Base-by-base conservation (phyloP, 2,329 filamentous ascomycete species). In the Periglandula ipomoeae region DNA sequence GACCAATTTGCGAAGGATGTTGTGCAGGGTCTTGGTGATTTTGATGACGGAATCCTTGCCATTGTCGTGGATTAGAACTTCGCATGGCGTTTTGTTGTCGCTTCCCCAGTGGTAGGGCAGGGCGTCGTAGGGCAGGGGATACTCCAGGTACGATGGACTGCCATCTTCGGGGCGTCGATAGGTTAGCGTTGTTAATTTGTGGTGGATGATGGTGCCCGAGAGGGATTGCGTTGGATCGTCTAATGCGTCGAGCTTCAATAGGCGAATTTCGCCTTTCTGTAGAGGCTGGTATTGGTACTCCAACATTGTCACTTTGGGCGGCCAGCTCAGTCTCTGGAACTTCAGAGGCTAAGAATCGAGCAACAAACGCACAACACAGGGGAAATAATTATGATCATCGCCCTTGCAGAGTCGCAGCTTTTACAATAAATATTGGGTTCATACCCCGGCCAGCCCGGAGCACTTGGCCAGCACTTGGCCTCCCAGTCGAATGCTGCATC, bases 61-160 rank as follows among this genome's bases (percentile, higher is more conserved):
- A 5, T 43, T 11, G 26, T 41, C 24, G 26, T 26, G 34, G 30
- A 52, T 39, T 6, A 50, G 5, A 22, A 52, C 9, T 5, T 42
- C 8, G 9, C 34, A 32, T 5, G 17, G 40, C 6, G 50, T 32
- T 30, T 22, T 42, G 23, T 22, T 34, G n/a, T 52, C 41, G 34
- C 44, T 35, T 8, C 48, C 50, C 50, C 50, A 52, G 27, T 52
- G 50, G 46, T 52, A 52, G 11, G 50, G 48, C 13, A 52, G 43
- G 34, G 47, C 50, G 13, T 50, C 50, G 22, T 50, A 52, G 17
- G 38, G 43, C 8, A 46, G 44, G 9, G 39, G 5, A 15, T 42
- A 41, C 27, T 47, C 22, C 38, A 52, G 39, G 17, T 35, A 47
- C 9, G 43, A 30, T 10, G 41, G n/a, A 15, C 30, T 27, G 7